phyloP scores from a whole-genome alignment of 768 basidiomycete species.

The Psilocybe subaeruginosa region DNA sequence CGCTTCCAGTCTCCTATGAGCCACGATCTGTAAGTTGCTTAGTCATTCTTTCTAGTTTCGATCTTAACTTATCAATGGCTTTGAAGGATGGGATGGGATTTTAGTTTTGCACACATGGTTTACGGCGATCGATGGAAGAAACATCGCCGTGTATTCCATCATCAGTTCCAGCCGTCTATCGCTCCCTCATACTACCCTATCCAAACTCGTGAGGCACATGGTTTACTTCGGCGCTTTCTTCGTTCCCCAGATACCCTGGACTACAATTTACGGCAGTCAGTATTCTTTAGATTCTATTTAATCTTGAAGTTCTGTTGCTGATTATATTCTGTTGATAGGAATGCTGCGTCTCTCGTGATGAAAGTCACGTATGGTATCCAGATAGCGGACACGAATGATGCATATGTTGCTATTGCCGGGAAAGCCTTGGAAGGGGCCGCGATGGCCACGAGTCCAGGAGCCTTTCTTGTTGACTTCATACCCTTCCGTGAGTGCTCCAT shows the following conservation, averaged over 20 bases:
- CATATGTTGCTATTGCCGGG: slow-evolving; percentile 55
- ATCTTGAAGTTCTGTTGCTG: not conserved
- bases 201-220: slow-evolving; percentile 46
- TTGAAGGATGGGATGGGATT: slow-evolving; percentile 42
- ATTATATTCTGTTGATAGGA: slow-evolving; percentile 29
- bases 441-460: slow-evolving; percentile 52
- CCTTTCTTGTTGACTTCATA: slow-evolving; percentile 46
- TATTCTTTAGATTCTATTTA: not conserved
- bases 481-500: slow-evolving; percentile 23
- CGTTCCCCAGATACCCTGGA: slow-evolving; percentile 44
- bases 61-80: not conserved
- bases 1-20: slow-evolving; percentile 51
- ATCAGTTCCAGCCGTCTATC: slow-evolving; percentile 49
- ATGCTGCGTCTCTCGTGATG: slow-evolving; percentile 56
- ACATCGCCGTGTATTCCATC: slow-evolving; percentile 56
- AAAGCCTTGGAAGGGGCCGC: slow-evolving; percentile 53
- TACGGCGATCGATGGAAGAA: slow-evolving; percentile 54
- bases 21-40: slow-evolving; percentile 43
- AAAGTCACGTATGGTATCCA: slow-evolving; percentile 54
- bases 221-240: slow-evolving; percentile 47
- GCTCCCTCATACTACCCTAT: slow-evolving; percentile 45
- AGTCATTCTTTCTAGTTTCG: not conserved
- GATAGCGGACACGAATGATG: slow-evolving; percentile 43
- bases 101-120: slow-evolving; percentile 60
- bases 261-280: slow-evolving; percentile 54